A percentile compares a stretch with the other conserved stretches of the same genome.
Evolutionary conservation across 768 basidiomycete genomes (phyloP).

Genomic region (Leccinellum rugosiceps): DNA sequence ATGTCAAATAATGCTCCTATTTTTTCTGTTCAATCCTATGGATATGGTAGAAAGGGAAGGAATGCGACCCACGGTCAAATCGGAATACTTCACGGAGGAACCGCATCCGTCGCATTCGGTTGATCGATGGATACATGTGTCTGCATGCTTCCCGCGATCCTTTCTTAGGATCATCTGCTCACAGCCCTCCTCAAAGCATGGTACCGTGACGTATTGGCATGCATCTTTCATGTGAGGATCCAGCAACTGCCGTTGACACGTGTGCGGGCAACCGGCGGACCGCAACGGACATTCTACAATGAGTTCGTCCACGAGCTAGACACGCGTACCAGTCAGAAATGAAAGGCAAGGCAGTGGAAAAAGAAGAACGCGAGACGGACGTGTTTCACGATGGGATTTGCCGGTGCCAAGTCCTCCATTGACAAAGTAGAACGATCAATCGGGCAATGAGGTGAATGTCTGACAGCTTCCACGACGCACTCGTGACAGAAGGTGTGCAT

Average conservation of each 20-base stretch:
- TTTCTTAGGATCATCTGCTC: constrained; percentile 41
- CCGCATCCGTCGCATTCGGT: constrained; percentile 41
- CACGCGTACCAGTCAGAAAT: constrained; percentile 4
- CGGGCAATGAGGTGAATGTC: constrained; percentile 71
- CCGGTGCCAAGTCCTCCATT: constrained; percentile 55
- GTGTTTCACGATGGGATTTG: constrained; percentile 74
- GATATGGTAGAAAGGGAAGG: constrained; percentile 1
- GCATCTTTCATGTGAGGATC: constrained; percentile 56
- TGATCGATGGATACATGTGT: constrained; percentile 35
- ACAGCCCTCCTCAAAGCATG: constrained; percentile 50
- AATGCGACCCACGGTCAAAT: constrained; percentile 36
- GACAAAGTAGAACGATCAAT: constrained; percentile 73
- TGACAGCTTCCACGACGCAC: constrained; percentile 71
- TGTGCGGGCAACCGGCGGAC: constrained; percentile 55
- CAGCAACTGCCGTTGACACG: constrained; percentile 67
- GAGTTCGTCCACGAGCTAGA: constrained; percentile 80
- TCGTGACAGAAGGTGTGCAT: constrained; percentile 84
- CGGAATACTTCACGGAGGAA: constrained; percentile 30
- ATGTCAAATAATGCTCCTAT: constrained; percentile 40
- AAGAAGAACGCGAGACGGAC: constrained; percentile 17
- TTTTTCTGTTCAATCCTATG: constrained; percentile 1
- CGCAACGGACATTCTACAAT: constrained; percentile 67
- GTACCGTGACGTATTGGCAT: constrained; percentile 56
- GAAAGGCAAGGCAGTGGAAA: constrained; percentile 2
- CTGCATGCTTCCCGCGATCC: constrained; percentile 43